A percentile compares a stretch with the other conserved stretches of the same genome.
phyloP scores from a whole-genome alignment of 75 land plant species.

The Chamaecyparis obtusa region DNA sequence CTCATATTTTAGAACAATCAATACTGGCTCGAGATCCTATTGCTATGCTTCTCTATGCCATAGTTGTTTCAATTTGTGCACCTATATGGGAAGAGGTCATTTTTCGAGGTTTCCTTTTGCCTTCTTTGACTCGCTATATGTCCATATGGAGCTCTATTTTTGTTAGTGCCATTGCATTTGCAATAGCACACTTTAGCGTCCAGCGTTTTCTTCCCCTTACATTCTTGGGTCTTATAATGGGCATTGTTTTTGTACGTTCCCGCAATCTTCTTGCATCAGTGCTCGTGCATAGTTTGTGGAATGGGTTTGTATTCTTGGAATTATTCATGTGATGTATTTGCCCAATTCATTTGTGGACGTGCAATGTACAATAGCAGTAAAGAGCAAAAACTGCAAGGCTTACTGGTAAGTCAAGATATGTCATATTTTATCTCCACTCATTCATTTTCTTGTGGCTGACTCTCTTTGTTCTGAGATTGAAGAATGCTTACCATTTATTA shows the following conservation, averaged over 20 bases:
- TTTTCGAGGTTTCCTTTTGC: conserved; percentile 91
- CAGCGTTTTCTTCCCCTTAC: conserved; percentile 88
- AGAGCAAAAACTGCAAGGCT: neutral
- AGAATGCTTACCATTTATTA: neutral
- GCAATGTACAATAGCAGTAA: conserved; percentile 1
- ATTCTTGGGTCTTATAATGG: conserved; percentile 94
- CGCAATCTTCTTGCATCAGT: conserved; percentile 86
- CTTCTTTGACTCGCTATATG: conserved; percentile 83
- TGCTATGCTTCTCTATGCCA: conserved; percentile 79
- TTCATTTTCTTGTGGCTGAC: neutral
- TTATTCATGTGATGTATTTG: conserved; percentile 56
- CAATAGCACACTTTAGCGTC: conserved; percentile 89
- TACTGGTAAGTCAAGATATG: neutral
- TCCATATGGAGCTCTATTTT: conserved; percentile 78
- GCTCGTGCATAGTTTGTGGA: conserved; percentile 96
- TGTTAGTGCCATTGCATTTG: conserved; percentile 83
- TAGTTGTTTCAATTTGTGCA: conserved; percentile 86
- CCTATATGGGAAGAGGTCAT: conserved; percentile 99
- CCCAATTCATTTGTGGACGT: neutral
- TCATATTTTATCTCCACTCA: neutral
- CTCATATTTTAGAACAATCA: conserved; percentile 83
- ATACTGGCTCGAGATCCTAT: conserved; percentile 89
- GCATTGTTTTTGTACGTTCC: conserved; percentile 72
- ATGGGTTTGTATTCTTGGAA: conserved; percentile 93
- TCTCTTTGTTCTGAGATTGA: neutral